phyloP scores from a whole-genome alignment of 1,284 basidiomycete species.

The Singerocomus rubriflavus region DNA sequence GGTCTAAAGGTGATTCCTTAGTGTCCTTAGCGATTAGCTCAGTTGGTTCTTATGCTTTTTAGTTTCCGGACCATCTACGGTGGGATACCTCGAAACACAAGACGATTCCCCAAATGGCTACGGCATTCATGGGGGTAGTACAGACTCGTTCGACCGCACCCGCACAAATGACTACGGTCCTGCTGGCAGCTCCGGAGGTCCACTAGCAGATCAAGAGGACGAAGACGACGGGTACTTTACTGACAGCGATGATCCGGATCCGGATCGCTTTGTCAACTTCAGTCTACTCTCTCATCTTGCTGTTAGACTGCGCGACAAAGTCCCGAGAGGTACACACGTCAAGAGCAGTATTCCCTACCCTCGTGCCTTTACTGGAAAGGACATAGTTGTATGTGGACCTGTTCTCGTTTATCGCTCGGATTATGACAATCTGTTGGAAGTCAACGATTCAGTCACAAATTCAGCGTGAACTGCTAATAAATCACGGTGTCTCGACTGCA shows the following conservation, averaged over 20 bases:
- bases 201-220: constrained; percentile 43
- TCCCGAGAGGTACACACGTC: constrained; percentile 82
- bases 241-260: constrained; percentile 71
- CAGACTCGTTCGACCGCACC: constrained; percentile 30
- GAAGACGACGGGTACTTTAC: constrained; percentile 58
- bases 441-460: constrained; percentile 82
- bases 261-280: constrained; percentile 81
- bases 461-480: constrained; percentile 63
- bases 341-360: constrained; percentile 89
- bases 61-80: constrained; percentile 25
- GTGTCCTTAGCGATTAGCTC: constrained; percentile 17
- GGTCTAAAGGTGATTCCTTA: constrained; percentile 16
- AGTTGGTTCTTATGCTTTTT: constrained; percentile 20
- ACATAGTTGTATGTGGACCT: constrained; percentile 76
- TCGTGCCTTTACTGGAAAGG: constrained; percentile 86
- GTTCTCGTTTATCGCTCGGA: background rate
- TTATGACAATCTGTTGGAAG: constrained; percentile 36
- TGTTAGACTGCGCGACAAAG: constrained; percentile 82
- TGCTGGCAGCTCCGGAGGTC: constrained; percentile 41
- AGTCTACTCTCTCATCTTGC: constrained; percentile 86
- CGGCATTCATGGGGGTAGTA: constrained; percentile 16
- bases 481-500: constrained; percentile 64
- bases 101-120: constrained; percentile 24
- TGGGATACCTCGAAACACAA: constrained; percentile 15
- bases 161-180: constrained; percentile 22